A percentile compares a stretch with the other conserved stretches of the same genome.
Evolutionary conservation across 2,329 filamentous ascomycete genomes (phyloP).

Genomic region (Fusarium sarcochroum): DNA sequence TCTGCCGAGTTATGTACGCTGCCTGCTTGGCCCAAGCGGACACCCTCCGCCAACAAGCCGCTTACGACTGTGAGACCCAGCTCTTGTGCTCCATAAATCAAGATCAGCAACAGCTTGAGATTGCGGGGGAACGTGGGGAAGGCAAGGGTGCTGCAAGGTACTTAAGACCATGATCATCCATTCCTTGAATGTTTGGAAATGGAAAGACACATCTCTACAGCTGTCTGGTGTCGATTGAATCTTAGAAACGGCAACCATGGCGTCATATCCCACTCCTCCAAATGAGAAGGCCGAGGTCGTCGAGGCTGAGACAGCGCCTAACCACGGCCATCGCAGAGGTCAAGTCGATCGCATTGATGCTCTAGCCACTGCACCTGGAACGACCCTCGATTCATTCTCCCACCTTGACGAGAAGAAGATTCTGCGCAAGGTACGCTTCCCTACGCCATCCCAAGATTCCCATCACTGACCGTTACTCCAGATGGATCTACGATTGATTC

Average conservation of each 20-base stretch:
- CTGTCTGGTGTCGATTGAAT: neutral
- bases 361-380: slow-evolving; percentile 29
- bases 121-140: slow-evolving; percentile 37
- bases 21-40: neutral
- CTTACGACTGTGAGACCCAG: slow-evolving; percentile 27
- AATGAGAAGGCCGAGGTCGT: slow-evolving; percentile 42
- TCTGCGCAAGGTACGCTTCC: slow-evolving; percentile 63
- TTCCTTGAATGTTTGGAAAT: neutral
- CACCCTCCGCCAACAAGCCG: slow-evolving; percentile 28
- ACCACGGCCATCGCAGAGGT: slow-evolving; percentile 2
- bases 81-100: slow-evolving; percentile 4
- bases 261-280: slow-evolving; percentile 30
- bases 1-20: slow-evolving; percentile 16
- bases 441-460: neutral
- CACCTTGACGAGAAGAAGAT: slow-evolving; percentile 66
- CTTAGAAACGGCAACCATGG: slow-evolving; percentile 17
- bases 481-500: slow-evolving; percentile 68
- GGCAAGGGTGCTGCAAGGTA: slow-evolving; percentile 28
- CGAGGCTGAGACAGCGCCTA: slow-evolving; percentile 42
- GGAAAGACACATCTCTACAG: neutral
- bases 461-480: slow-evolving; percentile 43
- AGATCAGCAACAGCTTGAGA: slow-evolving; percentile 15
- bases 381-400: slow-evolving; percentile 45
- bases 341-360: slow-evolving; percentile 32
- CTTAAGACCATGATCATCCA: slow-evolving; percentile 42